Evolutionary conservation across 768 basidiomycete genomes (phyloP).

Genomic region (Strobilomyces confusus): DNA sequence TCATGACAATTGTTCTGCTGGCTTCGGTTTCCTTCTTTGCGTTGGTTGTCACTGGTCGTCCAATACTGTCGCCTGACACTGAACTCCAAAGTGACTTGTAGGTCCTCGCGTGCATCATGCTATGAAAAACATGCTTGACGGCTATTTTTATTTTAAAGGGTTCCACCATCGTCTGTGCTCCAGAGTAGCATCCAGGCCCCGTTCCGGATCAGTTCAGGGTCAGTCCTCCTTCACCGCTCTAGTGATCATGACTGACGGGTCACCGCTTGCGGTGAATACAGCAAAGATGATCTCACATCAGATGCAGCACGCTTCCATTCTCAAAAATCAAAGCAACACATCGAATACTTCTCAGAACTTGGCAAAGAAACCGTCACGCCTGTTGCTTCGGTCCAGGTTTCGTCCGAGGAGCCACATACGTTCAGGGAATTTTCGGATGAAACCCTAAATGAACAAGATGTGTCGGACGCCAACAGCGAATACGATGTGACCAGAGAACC

Average conservation of each 20-base stretch:
- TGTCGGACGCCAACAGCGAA: slow-evolving; percentile 18
- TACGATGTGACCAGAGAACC: neutral
- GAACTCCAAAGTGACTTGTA: slow-evolving; percentile 27
- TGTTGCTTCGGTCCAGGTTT: slow-evolving; percentile 26
- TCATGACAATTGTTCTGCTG: slow-evolving; percentile 38
- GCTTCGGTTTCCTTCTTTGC: slow-evolving; percentile 38
- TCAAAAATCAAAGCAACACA: slow-evolving; percentile 29
- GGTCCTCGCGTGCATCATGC: slow-evolving; percentile 17
- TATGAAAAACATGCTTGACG: slow-evolving; percentile 13
- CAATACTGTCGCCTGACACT: slow-evolving; percentile 28
- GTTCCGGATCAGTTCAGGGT: slow-evolving; percentile 37
- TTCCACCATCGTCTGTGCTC: slow-evolving; percentile 16
- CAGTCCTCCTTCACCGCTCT: slow-evolving; percentile 16
- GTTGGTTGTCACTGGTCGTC: slow-evolving; percentile 43
- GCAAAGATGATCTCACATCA: slow-evolving; percentile 14
- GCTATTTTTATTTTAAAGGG: slow-evolving; percentile 10
- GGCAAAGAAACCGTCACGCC: slow-evolving; percentile 27
- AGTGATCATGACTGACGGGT: slow-evolving; percentile 10
- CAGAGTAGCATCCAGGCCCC: slow-evolving; percentile 34
- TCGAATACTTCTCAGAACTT: slow-evolving; percentile 28
- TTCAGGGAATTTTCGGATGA: slow-evolving; percentile 25
- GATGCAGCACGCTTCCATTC: slow-evolving; percentile 30
- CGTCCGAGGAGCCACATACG: slow-evolving; percentile 2
- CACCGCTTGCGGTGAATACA: slow-evolving; percentile 9
- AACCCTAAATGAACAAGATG: slow-evolving; percentile 15